These are phyloP conservation scores for Candida khao-thaluensis DNA, from an alignment of 805 yeast species.

Conservation along the genomic window DNA sequence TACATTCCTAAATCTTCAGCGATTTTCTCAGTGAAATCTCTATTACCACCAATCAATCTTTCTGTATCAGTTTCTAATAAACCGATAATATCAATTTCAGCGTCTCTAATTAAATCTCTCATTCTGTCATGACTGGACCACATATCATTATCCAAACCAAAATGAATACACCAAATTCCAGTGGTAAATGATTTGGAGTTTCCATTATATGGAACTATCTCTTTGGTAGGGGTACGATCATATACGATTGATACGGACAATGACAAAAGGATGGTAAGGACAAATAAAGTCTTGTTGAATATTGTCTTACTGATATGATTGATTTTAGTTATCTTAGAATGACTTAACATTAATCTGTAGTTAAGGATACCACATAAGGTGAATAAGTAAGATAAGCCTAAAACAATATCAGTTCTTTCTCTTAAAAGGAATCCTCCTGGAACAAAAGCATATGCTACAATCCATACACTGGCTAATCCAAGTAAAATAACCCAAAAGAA, in stretches of 20 bases:
- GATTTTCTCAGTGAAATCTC: slow-evolving; percentile 87
- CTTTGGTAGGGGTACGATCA: slow-evolving; percentile 37
- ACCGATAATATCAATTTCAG: slow-evolving; percentile 90
- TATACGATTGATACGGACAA: slow-evolving; percentile 56
- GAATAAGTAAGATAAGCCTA: slow-evolving; percentile 53
- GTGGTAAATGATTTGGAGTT: slow-evolving; percentile 77
- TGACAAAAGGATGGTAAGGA: slow-evolving; percentile 47
- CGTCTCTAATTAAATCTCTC: slow-evolving; percentile 77
- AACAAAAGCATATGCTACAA: slow-evolving; percentile 97
- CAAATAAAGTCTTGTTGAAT: slow-evolving; percentile 24
- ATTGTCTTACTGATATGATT: slow-evolving; percentile 18
- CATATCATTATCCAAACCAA: slow-evolving; percentile 95
- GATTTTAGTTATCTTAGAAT: slow-evolving; percentile 22
- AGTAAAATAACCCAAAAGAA: slow-evolving; percentile 52
- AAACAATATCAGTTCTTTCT: slow-evolving; percentile 80
- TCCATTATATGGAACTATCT: slow-evolving; percentile 42
- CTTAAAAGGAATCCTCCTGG: slow-evolving; percentile 89
- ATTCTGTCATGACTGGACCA: slow-evolving; percentile 95
- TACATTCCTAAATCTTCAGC: slow-evolving; percentile 95
- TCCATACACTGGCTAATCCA: slow-evolving; percentile 88
- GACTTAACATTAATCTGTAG: slow-evolving; percentile 26
- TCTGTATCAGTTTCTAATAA: slow-evolving; percentile 91
- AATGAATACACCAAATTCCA: slow-evolving; percentile 98
- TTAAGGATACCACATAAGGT: slow-evolving; percentile 54
- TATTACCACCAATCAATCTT: slow-evolving; percentile 89